Percentiles rank a stretch among this genome's conserved stretches.
Evolutionary conservation across 2,329 filamentous ascomycete species (phyloP).

Genomic region (Penicillium crustosum): DNA sequence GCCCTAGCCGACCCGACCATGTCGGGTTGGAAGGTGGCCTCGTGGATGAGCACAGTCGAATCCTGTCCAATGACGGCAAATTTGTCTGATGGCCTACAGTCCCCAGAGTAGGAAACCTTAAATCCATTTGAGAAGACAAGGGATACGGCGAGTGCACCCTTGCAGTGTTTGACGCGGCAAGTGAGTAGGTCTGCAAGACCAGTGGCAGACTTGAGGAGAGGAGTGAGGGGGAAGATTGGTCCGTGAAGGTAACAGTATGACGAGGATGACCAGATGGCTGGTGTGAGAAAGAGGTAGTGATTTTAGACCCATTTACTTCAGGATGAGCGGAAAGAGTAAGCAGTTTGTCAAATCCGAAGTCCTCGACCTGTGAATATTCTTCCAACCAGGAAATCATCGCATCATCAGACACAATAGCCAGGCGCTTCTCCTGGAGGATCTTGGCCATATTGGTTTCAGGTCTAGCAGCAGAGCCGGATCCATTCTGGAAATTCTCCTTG

Average conservation of each 20-base stretch:
- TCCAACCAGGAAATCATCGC: slow-evolving; percentile 74
- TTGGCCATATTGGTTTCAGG: slow-evolving; percentile 38
- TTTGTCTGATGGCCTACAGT: slow-evolving; percentile 73
- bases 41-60: slow-evolving; percentile 85
- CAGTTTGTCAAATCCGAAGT: slow-evolving; percentile 65
- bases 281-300: slow-evolving; percentile 32
- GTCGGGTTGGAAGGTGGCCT: slow-evolving; percentile 93
- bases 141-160: slow-evolving; percentile 71
- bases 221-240: slow-evolving; percentile 30
- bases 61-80: slow-evolving; percentile 72
- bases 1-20: slow-evolving; percentile 72
- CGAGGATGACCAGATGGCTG: slow-evolving; percentile 28
- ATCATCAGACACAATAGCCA: slow-evolving; percentile 68
- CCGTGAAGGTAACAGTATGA: slow-evolving; percentile 28
- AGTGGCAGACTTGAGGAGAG: slow-evolving; percentile 51
- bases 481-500: slow-evolving; percentile 51
- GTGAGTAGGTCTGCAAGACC: slow-evolving; percentile 68
- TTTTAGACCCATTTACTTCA: slow-evolving; percentile 17
- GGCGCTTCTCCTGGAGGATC: slow-evolving; percentile 41
- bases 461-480: slow-evolving; percentile 41
- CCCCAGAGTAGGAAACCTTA: slow-evolving; percentile 89
- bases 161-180: slow-evolving; percentile 73
- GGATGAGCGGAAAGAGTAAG: slow-evolving; percentile 50
- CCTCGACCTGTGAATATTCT: slow-evolving; percentile 77
- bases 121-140: slow-evolving; percentile 77